These are phyloP conservation scores for Pseudogymnoascus sp. DNA, from an alignment of 2,329 filamentous ascomycete species.

Conservation along the genomic window DNA sequence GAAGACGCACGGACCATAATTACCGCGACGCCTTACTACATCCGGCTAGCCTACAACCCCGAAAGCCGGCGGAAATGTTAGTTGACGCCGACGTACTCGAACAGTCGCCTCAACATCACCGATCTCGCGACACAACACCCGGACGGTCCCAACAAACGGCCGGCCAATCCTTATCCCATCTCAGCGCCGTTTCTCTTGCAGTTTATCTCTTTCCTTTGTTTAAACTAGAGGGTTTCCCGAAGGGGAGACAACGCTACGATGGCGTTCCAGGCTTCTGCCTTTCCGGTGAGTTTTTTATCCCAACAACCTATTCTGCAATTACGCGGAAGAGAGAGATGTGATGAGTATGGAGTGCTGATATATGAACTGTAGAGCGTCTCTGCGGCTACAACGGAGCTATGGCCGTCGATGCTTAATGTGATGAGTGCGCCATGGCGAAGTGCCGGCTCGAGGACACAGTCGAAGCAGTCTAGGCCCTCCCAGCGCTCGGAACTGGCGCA, in stretches of 20 bases:
- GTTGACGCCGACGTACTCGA: not conserved
- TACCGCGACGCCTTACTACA: not conserved
- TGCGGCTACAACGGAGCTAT: slow-evolving; percentile 34
- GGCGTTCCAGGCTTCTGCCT: slow-evolving; percentile 22
- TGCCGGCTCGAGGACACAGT: slow-evolving; percentile 19
- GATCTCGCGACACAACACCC: not conserved
- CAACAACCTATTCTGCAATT: not conserved
- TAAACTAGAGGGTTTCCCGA: not conserved
- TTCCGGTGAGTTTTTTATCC: slow-evolving; percentile 19
- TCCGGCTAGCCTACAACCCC: not conserved
- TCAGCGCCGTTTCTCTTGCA: not conserved
- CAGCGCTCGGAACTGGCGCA: not conserved
- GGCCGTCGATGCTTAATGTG: slow-evolving; percentile 34
- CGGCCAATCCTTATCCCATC: not conserved
- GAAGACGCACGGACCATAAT: not conserved
- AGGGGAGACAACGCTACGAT: slow-evolving; percentile 12
- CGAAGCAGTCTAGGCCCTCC: not conserved
- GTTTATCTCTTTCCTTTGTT: not conserved
- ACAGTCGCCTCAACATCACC: not conserved
- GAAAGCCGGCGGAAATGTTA: not conserved
- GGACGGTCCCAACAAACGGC: not conserved
- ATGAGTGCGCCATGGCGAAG: slow-evolving; percentile 31
- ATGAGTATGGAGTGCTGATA: not conserved
- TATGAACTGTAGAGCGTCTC: slow-evolving; percentile 33
- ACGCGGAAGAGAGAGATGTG: not conserved